Percentiles rank a stretch among this genome's conserved stretches.
phyloP scores from a whole-genome alignment of 139 green algal genomes.

The Asterochloris sp. region DNA sequence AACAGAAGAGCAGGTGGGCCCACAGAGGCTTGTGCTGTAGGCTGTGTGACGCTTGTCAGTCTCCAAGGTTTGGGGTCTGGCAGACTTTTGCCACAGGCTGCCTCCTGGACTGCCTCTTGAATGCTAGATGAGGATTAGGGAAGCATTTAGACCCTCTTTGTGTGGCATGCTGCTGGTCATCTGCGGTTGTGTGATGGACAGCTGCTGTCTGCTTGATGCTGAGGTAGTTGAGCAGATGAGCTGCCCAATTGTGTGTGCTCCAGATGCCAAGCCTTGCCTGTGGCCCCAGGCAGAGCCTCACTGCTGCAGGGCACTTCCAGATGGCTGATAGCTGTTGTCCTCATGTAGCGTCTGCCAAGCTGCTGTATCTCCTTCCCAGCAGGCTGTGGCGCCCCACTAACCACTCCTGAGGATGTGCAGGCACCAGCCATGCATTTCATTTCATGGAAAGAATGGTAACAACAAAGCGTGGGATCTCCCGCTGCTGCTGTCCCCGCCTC shows the following conservation, averaged over 20 bases:
- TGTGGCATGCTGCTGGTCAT: not conserved
- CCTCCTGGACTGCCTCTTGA: not conserved
- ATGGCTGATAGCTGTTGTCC: too few relatives aligned
- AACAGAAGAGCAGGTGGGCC: slow-evolving; percentile 38
- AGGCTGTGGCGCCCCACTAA: too few relatives aligned
- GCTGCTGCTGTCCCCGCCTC: not conserved
- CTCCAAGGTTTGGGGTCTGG: not conserved
- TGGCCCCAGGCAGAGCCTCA: too few relatives aligned
- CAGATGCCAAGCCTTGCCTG: too few relatives aligned
- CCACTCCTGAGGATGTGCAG: too few relatives aligned
- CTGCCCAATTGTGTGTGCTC: too few relatives aligned
- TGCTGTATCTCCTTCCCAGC: too few relatives aligned
- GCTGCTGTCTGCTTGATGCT: too few relatives aligned
- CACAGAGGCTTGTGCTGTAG: not conserved
- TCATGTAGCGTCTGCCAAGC: too few relatives aligned
- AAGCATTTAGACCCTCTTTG: not conserved
- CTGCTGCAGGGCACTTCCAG: too few relatives aligned
- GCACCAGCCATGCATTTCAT: not conserved
- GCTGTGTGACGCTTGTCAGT: not conserved
- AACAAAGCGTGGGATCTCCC: not conserved
- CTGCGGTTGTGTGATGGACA: not conserved
- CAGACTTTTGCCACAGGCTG: not conserved
- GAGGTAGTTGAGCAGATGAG: too few relatives aligned
- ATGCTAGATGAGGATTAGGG: not conserved
- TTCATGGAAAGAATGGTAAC: not conserved